These are phyloP conservation scores for Garcia nutans DNA, from an alignment of 345 rosid genomes.

Conservation along the genomic window DNA sequence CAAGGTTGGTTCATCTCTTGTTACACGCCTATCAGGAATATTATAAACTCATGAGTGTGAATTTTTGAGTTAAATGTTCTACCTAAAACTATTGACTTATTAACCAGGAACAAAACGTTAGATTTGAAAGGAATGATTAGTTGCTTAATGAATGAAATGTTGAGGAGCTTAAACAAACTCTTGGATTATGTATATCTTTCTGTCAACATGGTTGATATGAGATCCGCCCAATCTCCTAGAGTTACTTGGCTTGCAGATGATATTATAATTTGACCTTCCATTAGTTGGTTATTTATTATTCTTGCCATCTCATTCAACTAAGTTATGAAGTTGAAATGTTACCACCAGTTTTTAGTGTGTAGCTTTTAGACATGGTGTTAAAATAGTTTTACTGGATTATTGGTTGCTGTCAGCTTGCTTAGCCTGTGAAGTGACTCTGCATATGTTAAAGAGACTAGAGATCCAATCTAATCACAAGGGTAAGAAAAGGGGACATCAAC, in stretches of 20 bases:
- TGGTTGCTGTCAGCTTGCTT: not conserved
- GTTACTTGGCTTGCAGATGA: not conserved
- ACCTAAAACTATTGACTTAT: not conserved
- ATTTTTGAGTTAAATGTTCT: not conserved
- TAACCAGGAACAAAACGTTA: not conserved
- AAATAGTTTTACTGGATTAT: not conserved
- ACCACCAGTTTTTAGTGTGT: not conserved
- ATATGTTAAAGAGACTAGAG: not conserved
- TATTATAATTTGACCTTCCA: not conserved
- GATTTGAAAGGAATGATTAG: not conserved
- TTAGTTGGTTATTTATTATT: not conserved
- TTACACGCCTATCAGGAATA: not conserved
- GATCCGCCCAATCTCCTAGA: not conserved
- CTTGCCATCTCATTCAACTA: not conserved
- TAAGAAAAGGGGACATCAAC: not conserved
- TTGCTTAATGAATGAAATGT: not conserved
- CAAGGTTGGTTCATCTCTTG: slow-evolving; percentile 34
- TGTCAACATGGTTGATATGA: not conserved
- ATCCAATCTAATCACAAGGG: not conserved
- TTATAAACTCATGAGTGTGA: not conserved
- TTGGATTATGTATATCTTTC: not conserved
- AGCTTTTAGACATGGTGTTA: not conserved
- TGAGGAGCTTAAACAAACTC: not conserved
- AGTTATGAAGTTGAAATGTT: not conserved
- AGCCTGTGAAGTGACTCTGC: not conserved